These are phyloP conservation scores for Saccharomycopsis oosterbeekiorum DNA, from an alignment of 805 yeast species.

Conservation along the genomic window DNA sequence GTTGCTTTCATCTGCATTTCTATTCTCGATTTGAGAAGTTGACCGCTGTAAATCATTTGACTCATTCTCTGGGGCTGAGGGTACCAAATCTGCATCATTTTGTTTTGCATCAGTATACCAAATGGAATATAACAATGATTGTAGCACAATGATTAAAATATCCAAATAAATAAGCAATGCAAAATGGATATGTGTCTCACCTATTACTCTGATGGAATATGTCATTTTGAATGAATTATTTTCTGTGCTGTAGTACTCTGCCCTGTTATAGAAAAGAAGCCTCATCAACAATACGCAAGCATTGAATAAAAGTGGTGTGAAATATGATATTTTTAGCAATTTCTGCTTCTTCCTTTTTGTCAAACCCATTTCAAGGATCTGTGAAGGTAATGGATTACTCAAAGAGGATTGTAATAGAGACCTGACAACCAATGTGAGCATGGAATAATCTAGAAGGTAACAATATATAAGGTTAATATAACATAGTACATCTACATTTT, in stretches of 20 bases:
- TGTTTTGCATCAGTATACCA: constrained; percentile 24
- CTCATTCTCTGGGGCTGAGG: not conserved
- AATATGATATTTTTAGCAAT: constrained; percentile 26
- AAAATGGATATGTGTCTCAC: constrained; percentile 29
- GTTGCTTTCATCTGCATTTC: constrained; percentile 1
- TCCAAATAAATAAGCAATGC: constrained; percentile 28
- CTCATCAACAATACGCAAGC: constrained; percentile 27
- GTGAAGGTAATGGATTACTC: constrained; percentile 33
- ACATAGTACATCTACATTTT: not conserved
- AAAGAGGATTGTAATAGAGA: constrained; percentile 30
- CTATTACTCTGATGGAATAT: constrained; percentile 6
- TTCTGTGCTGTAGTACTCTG: constrained; percentile 2
- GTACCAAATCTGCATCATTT: not conserved
- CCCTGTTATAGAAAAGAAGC: constrained; percentile 27
- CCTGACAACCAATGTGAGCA: constrained; percentile 23
- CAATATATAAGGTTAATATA: not conserved
- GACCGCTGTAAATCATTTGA: not conserved
- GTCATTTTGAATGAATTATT: constrained; percentile 12
- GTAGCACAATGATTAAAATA: constrained; percentile 24
- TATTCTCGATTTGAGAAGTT: constrained; percentile 20
- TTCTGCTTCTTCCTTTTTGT: constrained; percentile 21
- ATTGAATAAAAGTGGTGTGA: constrained; percentile 22
- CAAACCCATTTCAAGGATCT: constrained; percentile 19
- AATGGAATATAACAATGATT: constrained; percentile 24
- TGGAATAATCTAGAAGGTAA: constrained; percentile 22